Evolutionary conservation across 1,139 yeast species (phyloP), one percentile per base, ranked within the genome.

Genomic region (Diutina pseudorugosa): DNA sequence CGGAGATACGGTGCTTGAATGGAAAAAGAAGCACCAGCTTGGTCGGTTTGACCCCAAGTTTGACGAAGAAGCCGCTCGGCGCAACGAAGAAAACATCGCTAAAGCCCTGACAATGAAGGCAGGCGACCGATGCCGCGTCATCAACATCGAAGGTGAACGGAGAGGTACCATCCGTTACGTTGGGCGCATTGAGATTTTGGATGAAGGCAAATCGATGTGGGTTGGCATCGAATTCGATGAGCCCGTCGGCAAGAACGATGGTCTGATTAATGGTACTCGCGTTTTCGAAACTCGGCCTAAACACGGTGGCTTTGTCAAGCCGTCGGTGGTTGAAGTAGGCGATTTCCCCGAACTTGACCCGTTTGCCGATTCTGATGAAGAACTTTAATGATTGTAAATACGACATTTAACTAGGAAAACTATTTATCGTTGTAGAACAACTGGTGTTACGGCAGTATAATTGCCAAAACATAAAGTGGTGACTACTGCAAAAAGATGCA

Each of bases 21-120:
- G 96, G 95, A 90, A 90, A 65, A 74, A 75, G 55, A 68, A 73
- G 45, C 75, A 85, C 57, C 67, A 78, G 54, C 67, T 88, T 25
- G 96, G 96, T 0, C 70, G 93, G 52, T 90, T 84, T 62, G 79
- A 84, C 57, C 87, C 91, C 0, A 65, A 67, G 9, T 77, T 63
- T 52, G 64, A 65, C n/a, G 58, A 57, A 9, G 65, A 67, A 33
- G 59, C 61, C 52, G 21, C 14, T 8, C 51, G 43, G 9, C 23
- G 43, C 20, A 61, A 66, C 36, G 61, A 64, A 33, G 55, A 61
- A 44, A 69, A 71, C 54, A 57, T 59, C 6, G 56, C 58, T 11
- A 63, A 61, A 49, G 64, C 73, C 0, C 52, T 59, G 48, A 53
- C 55, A 3, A 57, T 71, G 21, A 58, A 62, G 20, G 71, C 71